phyloP scores from a whole-genome alignment of 2,329 filamentous ascomycete species.

The Trichoderma arundinaceum region DNA sequence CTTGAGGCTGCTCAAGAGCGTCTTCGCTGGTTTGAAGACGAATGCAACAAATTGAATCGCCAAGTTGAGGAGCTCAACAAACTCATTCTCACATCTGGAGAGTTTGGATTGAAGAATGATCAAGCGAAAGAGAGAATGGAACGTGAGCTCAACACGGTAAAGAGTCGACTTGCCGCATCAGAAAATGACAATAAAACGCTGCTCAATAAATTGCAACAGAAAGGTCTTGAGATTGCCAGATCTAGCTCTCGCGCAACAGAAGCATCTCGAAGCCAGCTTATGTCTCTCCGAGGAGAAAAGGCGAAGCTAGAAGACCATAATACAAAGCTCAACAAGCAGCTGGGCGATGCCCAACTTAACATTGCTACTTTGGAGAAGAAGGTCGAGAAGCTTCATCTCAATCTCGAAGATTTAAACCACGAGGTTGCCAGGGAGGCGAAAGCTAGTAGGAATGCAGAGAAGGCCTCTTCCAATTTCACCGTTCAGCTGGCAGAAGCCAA shows the following conservation, averaged over 20 bases:
- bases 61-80: conserved; percentile 87
- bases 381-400: conserved; percentile 88
- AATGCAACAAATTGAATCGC: conserved; percentile 75
- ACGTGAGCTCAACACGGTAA: conserved; percentile 87
- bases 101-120: conserved; percentile 87
- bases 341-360: conserved; percentile 82
- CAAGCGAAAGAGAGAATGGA: conserved; percentile 94
- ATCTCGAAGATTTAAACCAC: conserved; percentile 88
- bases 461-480: conserved; percentile 77
- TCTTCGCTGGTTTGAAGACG: conserved; percentile 77
- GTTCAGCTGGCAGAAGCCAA: conserved; percentile 89
- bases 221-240: conserved; percentile 92
- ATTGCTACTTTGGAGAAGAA: conserved; percentile 90
- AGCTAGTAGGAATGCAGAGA: conserved; percentile 86
- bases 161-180: conserved; percentile 85
- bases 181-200: conserved; percentile 95
- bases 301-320: conserved; percentile 81
- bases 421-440: conserved; percentile 91
- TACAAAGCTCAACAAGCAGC: conserved; percentile 77
- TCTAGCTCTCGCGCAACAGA: conserved; percentile 87
- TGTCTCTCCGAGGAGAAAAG: conserved; percentile 82
- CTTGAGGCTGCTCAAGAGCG: conserved; percentile 79
- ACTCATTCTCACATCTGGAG: conserved; percentile 85
- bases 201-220: conserved; percentile 97
- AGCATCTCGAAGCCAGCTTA: conserved; percentile 76